Percentiles rank a stretch among this genome's conserved stretches.
phyloP scores from a whole-genome alignment of 192 early-diverging fungal species.

The Coemansia sp. region DNA sequence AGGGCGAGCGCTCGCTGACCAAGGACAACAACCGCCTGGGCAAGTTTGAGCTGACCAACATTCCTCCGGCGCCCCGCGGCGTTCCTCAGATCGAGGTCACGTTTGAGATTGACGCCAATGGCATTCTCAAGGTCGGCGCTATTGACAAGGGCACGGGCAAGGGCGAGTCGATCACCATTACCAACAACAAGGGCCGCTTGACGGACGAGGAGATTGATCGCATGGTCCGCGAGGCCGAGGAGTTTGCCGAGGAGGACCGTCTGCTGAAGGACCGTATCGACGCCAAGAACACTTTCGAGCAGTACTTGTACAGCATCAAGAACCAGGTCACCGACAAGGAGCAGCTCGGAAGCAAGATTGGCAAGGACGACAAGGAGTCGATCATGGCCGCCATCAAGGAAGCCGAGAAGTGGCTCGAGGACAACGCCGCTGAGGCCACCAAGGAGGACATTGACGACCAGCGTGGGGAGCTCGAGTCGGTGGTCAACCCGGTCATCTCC shows the following conservation, averaged over 20 bases:
- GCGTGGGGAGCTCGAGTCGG: conserved; percentile 86
- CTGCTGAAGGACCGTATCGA: conserved; percentile 79
- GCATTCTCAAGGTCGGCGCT: conserved; percentile 87
- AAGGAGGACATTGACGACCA: conserved; percentile 98
- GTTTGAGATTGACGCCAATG: conserved; percentile 82
- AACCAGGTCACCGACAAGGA: conserved; percentile 79
- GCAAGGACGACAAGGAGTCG: conserved; percentile 83
- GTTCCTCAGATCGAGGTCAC: conserved; percentile 75
- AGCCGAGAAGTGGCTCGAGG: conserved; percentile 78
- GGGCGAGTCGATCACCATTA: conserved; percentile 93
- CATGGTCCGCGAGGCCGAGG: conserved; percentile 94
- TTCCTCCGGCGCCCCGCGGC: conserved; percentile 74
- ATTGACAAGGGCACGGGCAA: conserved; percentile 95
- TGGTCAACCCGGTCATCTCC: conserved; percentile 91
- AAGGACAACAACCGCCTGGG: conserved; percentile 89
- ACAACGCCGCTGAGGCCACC: conserved; percentile 70
- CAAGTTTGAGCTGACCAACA: conserved; percentile 75
- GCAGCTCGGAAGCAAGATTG: conserved; percentile 80
- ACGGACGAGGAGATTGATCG: conserved; percentile 94
- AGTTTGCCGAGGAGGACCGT: conserved; percentile 88
- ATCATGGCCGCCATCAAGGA: conserved; percentile 81
- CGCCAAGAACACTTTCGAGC: conserved; percentile 86
- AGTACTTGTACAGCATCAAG: conserved; percentile 88
- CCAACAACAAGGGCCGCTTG: conserved; percentile 94
- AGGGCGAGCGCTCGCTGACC: conserved; percentile 84